Percentiles rank a stretch among this genome's conserved stretches.
Conservation (phyloP, 371 early-diverging fungal genomes). For the Syncephalastrum racemosum region DNA sequence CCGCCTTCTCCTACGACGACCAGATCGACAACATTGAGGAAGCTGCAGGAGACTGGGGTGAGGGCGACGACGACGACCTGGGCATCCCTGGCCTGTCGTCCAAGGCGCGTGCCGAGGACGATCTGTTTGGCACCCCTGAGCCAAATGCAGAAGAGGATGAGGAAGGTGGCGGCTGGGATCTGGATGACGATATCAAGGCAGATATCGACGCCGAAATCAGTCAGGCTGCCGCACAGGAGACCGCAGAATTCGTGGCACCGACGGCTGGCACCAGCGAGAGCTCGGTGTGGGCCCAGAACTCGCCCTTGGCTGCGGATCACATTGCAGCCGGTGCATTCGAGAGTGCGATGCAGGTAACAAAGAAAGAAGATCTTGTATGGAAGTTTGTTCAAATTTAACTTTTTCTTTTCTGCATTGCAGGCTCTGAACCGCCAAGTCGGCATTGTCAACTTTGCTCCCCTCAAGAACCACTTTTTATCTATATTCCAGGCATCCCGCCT, state of each 20-base stretch:
- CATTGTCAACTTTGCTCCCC: constrained; percentile 84
- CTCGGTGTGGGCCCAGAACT: constrained; percentile 81
- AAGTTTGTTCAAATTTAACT: background rate
- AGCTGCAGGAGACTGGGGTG: constrained; percentile 73
- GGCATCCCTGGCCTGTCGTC: constrained; percentile 20
- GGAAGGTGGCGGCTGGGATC: constrained; percentile 53
- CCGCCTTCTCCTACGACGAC: constrained; percentile 48
- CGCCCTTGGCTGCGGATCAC: constrained; percentile 83
- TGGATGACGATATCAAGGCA: constrained; percentile 65
- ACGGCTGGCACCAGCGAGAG: constrained; percentile 69
- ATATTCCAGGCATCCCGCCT: constrained; percentile 78
- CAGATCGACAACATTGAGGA: constrained; percentile 55
- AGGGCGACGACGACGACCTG: constrained; percentile 54
- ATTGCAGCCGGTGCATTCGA: constrained; percentile 94
- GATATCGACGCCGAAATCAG: constrained; percentile 62
- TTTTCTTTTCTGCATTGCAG: constrained; percentile 24
- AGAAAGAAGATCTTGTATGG: background rate
- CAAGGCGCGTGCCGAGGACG: constrained; percentile 15
- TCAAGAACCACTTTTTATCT: constrained; percentile 83
- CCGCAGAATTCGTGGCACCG: constrained; percentile 68
- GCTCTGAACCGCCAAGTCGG: constrained; percentile 87
- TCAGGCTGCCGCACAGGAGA: constrained; percentile 63
- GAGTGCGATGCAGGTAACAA: constrained; percentile 82
- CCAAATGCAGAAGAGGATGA: constrained; percentile 56
- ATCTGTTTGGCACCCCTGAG: constrained; percentile 26